These are phyloP conservation scores for Candida germanica DNA, from an alignment of 805 yeast species.

Conservation along the genomic window DNA sequence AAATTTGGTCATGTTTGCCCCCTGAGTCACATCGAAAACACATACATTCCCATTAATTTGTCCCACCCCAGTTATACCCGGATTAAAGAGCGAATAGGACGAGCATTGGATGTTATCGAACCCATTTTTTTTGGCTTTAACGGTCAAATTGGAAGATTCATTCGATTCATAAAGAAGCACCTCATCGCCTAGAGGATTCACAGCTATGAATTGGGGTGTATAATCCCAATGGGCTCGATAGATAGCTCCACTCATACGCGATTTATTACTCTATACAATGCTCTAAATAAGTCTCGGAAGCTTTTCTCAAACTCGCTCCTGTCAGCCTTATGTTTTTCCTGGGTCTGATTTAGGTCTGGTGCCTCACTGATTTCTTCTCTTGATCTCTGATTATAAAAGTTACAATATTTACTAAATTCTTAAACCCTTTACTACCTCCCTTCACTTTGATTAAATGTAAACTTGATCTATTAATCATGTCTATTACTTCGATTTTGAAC, in stretches of 20 bases:
- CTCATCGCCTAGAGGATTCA: conserved; percentile 79
- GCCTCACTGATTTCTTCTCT: conserved; percentile 2
- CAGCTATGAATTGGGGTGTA: conserved; percentile 56
- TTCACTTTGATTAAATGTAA: conserved; percentile 41
- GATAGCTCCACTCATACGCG: conserved; percentile 56
- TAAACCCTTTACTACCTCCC: conserved; percentile 47
- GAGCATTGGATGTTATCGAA: conserved; percentile 67
- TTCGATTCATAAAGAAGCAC: conserved; percentile 56
- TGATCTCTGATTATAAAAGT: conserved; percentile 44
- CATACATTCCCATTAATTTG: conserved; percentile 66
- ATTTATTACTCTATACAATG: neutral
- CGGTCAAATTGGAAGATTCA: conserved; percentile 22
- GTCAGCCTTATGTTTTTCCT: too few species aligned
- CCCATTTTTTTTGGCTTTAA: conserved; percentile 50
- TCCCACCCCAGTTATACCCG: conserved; percentile 71
- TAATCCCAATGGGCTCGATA: conserved; percentile 64
- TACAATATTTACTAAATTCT: conserved; percentile 41
- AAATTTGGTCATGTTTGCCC: conserved; percentile 37
- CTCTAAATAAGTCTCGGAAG: neutral
- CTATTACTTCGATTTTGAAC: conserved; percentile 44
- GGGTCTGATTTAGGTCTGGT: too few species aligned
- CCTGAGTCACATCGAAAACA: conserved; percentile 54
- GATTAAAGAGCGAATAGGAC: conserved; percentile 52
- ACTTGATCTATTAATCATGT: conserved; percentile 34
- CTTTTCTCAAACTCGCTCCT: neutral